These are phyloP conservation scores for Nevesoporus exiguus DNA, from an alignment of 768 basidiomycete genomes.

Conservation along the genomic window DNA sequence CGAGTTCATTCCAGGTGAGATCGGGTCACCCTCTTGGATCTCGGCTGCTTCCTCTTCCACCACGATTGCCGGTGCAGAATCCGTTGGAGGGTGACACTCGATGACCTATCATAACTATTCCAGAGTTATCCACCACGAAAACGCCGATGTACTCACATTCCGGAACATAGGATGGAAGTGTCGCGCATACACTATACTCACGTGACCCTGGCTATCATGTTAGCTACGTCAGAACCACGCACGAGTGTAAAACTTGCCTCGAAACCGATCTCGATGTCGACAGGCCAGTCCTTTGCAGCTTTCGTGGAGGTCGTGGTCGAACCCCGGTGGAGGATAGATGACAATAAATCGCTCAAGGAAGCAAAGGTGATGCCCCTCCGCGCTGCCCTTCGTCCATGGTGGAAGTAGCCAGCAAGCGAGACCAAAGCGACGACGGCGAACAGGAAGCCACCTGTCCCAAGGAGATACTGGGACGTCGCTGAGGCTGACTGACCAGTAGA, in stretches of 20 bases:
- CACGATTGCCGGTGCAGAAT: constrained; percentile 14
- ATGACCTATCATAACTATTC: constrained; percentile 4
- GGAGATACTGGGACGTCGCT: background rate
- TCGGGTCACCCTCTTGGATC: constrained; percentile 1
- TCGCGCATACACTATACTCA: constrained; percentile 21
- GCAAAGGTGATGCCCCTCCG: too few relatives aligned
- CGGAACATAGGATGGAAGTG: constrained; percentile 25
- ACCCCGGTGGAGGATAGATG: constrained; percentile 8
- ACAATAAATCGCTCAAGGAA: constrained; percentile 2
- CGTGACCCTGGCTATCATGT: constrained; percentile 3
- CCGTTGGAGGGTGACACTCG: constrained; percentile 13
- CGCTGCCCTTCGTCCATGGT: constrained; percentile 2
- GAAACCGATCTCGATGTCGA: constrained; percentile 9
- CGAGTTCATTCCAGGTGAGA: constrained; percentile 9
- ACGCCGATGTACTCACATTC: constrained; percentile 10
- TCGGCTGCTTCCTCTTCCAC: constrained; percentile 18
- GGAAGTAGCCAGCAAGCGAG: constrained; percentile 15
- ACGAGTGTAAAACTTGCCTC: constrained; percentile 1
- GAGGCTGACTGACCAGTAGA: background rate
- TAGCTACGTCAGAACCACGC: background rate
- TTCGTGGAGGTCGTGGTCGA: background rate
- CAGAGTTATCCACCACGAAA: too few relatives aligned
- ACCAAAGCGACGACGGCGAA: constrained; percentile 11
- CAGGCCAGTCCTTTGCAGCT: background rate
- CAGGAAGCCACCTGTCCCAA: constrained; percentile 14